These are phyloP conservation scores for Echinosophora koreensis DNA, from an alignment of 306 rosid species.

Conservation along the genomic window DNA sequence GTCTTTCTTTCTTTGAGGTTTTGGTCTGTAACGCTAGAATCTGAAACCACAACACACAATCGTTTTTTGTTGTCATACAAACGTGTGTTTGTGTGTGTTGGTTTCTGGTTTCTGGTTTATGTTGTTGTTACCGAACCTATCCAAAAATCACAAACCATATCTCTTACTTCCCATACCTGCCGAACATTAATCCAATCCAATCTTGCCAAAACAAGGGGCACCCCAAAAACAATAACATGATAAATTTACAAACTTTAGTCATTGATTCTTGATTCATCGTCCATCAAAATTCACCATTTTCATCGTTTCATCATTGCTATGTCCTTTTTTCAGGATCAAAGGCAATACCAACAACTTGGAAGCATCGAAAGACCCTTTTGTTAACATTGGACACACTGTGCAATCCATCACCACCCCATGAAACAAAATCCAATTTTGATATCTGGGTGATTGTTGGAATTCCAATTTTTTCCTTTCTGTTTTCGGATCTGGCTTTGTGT, in stretches of 20 bases:
- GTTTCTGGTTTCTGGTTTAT: slow-evolving; percentile 17
- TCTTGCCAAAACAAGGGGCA: slow-evolving; percentile 6
- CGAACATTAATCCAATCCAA: slow-evolving; percentile 46
- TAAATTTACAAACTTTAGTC: slow-evolving; percentile 25
- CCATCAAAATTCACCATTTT: slow-evolving; percentile 20
- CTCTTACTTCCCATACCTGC: neutral
- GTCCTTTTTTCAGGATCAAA: slow-evolving; percentile 27
- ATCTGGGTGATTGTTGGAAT: slow-evolving; percentile 43
- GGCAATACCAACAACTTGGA: neutral
- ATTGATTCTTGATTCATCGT: slow-evolving; percentile 37
- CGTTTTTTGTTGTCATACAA: neutral
- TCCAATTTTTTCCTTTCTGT: slow-evolving; percentile 10
- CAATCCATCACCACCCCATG: slow-evolving; percentile 32
- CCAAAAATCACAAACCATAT: neutral
- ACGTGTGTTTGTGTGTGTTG: slow-evolving; percentile 22
- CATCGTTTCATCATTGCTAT: slow-evolving; percentile 20
- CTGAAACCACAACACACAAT: slow-evolving; percentile 35
- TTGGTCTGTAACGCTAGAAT: slow-evolving; percentile 23
- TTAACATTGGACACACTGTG: slow-evolving; percentile 11
- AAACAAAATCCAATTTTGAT: slow-evolving; percentile 46
- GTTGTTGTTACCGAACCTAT: slow-evolving; percentile 18
- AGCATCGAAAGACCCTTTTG: neutral
- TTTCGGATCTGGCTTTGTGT: slow-evolving; percentile 20
- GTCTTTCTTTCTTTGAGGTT: slow-evolving; percentile 24
- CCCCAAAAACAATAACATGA: neutral